Percentiles rank a stretch among this genome's conserved stretches.
Conservation (phyloP, 169 alveolate species). For the Plasmodium sp. region DNA sequence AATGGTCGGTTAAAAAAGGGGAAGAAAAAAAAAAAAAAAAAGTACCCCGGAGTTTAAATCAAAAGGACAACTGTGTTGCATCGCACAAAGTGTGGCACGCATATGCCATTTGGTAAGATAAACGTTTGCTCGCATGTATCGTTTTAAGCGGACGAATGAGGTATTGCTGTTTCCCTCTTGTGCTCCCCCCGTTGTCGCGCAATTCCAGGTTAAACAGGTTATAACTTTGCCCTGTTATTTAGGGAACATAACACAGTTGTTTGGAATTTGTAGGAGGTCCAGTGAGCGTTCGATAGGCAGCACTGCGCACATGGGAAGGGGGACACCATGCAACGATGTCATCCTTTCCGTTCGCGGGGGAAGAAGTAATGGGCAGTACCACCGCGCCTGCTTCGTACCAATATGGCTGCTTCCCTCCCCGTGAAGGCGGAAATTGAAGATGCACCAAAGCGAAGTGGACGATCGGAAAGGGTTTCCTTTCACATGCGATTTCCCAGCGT, state of each 20-base stretch:
- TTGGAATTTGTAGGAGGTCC: too few species aligned
- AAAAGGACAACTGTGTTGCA: not conserved
- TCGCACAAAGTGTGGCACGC: not conserved
- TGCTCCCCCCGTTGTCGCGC: not conserved
- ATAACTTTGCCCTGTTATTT: not conserved
- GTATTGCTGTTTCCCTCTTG: not conserved
- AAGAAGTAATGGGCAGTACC: not conserved
- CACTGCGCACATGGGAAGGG: not conserved
- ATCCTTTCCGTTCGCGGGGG: not conserved
- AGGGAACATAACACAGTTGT: not conserved
- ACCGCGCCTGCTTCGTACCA: not conserved
- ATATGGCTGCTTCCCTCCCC: not conserved
- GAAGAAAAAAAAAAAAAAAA: not conserved
- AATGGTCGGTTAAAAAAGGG: not conserved
- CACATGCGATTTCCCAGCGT: not conserved
- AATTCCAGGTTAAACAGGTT: not conserved
- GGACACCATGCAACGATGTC: not conserved
- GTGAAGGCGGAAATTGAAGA: not conserved
- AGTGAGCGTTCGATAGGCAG: not conserved
- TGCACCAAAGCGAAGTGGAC: not conserved
- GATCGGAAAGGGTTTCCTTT: not conserved
- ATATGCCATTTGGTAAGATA: not conserved
- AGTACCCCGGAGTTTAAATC: not conserved
- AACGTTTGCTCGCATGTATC: not conserved
- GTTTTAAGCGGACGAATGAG: not conserved